Evolutionary conservation across 2,329 filamentous ascomycete genomes (phyloP).

Genomic region (Elsinoe arachidis): DNA sequence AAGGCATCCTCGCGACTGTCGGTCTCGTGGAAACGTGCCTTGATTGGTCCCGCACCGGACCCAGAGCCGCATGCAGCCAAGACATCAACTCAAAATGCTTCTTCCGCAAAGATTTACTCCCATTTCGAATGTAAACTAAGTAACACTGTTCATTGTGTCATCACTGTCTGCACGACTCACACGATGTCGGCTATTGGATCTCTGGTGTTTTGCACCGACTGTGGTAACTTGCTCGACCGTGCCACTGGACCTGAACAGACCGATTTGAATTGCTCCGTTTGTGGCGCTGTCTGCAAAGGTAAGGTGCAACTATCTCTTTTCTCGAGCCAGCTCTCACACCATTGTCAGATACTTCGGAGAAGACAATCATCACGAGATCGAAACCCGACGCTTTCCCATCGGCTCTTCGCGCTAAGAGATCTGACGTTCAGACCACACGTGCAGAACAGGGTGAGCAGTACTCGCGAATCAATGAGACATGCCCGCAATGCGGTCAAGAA

Average conservation of each 20-base stretch:
- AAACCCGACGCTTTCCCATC: constrained; percentile 88
- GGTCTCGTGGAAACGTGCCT: background rate
- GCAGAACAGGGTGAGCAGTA: constrained; percentile 65
- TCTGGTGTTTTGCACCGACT: constrained; percentile 85
- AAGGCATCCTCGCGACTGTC: background rate
- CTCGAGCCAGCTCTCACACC: background rate
- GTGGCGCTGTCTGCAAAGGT: constrained; percentile 80
- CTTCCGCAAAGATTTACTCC: background rate
- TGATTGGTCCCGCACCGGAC: background rate
- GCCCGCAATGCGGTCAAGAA: constrained; percentile 69
- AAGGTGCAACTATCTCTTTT: constrained; percentile 12
- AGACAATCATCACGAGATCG: constrained; percentile 71
- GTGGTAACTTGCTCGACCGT: constrained; percentile 78
- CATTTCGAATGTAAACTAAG: background rate
- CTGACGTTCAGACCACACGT: constrained; percentile 68
- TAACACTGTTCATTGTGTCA: too few species aligned
- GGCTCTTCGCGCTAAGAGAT: constrained; percentile 72
- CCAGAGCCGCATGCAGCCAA: constrained; percentile 4
- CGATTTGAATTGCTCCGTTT: constrained; percentile 73
- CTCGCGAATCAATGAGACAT: constrained; percentile 59
- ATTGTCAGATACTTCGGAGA: constrained; percentile 60
- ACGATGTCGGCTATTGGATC: constrained; percentile 82
- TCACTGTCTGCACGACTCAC: too few species aligned
- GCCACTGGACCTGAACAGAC: constrained; percentile 69
- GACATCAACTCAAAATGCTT: background rate